These are phyloP conservation scores for Talaromyces adpressus DNA, from an alignment of 495 filamentous ascomycete genomes.

Conservation along the genomic window DNA sequence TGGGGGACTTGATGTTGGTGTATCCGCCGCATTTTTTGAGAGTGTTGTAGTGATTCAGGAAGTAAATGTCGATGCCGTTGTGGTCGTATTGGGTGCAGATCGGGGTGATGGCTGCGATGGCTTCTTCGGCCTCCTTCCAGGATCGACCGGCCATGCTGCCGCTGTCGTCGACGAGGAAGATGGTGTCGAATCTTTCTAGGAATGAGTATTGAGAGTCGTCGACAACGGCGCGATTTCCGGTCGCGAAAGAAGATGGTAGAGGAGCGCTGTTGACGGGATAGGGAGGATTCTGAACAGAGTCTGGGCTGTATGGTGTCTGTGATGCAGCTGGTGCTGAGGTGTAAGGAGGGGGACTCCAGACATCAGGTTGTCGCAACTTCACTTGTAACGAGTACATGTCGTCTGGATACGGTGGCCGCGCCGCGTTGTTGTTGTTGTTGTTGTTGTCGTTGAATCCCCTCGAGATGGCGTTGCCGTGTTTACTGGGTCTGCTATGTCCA, in stretches of 20 bases:
- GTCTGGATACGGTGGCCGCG: not conserved
- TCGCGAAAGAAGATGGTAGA: not conserved
- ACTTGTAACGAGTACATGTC: not conserved
- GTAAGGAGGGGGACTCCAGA: slow-evolving; percentile 33
- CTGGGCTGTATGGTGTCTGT: not conserved
- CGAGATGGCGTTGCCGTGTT: not conserved
- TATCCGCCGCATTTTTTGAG: slow-evolving; percentile 34
- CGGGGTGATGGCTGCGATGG: slow-evolving; percentile 70
- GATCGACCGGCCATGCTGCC: slow-evolving; percentile 72
- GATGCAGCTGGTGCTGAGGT: slow-evolving; percentile 9
- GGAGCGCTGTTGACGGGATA: not conserved
- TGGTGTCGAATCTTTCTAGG: slow-evolving; percentile 79
- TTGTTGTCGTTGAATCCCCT: not conserved
- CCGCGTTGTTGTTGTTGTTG: not conserved
- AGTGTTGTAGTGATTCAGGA: slow-evolving; percentile 61
- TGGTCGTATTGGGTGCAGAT: slow-evolving; percentile 77
- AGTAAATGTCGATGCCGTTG: slow-evolving; percentile 93
- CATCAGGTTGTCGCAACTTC: not conserved
- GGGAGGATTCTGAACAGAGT: not conserved
- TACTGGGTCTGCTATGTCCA: not conserved
- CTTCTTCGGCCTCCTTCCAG: slow-evolving; percentile 70
- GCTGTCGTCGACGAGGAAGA: slow-evolving; percentile 92
- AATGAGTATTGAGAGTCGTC: slow-evolving; percentile 60
- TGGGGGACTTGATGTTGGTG: slow-evolving; percentile 46
- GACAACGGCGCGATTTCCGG: not conserved